Base-by-base conservation (phyloP, 2,329 filamentous ascomycete genomes). In the Penicillium palitans region DNA sequence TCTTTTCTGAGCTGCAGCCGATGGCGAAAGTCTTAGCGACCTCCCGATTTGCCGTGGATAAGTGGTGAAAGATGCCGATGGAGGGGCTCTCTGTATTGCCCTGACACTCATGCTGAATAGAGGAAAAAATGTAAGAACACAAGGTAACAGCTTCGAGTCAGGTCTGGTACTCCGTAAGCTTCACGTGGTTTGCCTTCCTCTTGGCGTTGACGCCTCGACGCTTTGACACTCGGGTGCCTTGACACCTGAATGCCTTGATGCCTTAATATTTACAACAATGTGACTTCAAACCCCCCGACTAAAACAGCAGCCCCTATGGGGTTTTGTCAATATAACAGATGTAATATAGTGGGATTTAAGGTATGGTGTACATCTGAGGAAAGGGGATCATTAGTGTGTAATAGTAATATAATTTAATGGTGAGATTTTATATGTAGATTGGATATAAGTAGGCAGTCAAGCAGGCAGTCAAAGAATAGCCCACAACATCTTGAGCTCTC, bases 141-240 rank as follows among this genome's bases (percentile, higher is more conserved):
- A 13, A 54, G n/a, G 27, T 31, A 29, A 27, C 17, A 35, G 51
- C 17, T 33, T 45, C 13, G 40, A 47, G 41, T 47, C 15, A 40
- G 4, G 24, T n/a, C 42, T 54, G 33, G 15, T 40, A 40, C n/a
- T 40, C n/a, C 9, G 9, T 54, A 48, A 35, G 17, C 25, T 53
- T 31, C 51, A 53, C 52, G 52, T 54, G 52, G 45, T 54, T 48
- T 15, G 42, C 33, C 52, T 31, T 10, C 24, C 37, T 53, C 52
- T 54, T 54, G 52, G 52, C 52, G 24, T 44, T 25, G 50, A 42
- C 27, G 19, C 49, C 49, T 31, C 41, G 35, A 41, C 27, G n/a
- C 25, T 39, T 52, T 41, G 17, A 25, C 21, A n/a, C 21, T 12
- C 6, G 0, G 4, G 9, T 25, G 39, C 50, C 50, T 52, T 25